phyloP scores from a whole-genome alignment of 768 basidiomycete species.

The Russula emetica region DNA sequence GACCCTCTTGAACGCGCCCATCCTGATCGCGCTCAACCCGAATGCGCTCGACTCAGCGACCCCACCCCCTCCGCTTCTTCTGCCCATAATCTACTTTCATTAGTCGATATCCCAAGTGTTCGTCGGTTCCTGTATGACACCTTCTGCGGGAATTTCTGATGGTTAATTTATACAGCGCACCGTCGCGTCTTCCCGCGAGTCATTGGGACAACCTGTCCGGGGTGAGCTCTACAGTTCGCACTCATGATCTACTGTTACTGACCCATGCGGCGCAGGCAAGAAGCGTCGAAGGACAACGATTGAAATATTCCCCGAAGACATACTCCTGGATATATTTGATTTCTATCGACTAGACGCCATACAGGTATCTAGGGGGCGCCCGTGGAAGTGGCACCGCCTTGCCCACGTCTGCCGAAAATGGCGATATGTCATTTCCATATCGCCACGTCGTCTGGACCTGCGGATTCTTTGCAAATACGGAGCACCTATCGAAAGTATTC shows the following conservation, averaged over 20 bases:
- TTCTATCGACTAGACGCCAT: not conserved
- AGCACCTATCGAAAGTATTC: not conserved
- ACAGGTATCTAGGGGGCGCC: not conserved
- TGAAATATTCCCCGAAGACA: not conserved
- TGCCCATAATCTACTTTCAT: not conserved
- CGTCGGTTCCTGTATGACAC: not conserved
- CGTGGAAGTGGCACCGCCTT: constrained; percentile 13
- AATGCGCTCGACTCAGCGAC: no score
- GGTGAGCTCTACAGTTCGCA: not conserved
- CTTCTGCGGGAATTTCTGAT: not conserved
- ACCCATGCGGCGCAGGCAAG: not conserved
- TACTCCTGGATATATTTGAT: not conserved
- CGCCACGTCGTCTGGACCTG: constrained; percentile 6
- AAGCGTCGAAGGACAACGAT: not conserved
- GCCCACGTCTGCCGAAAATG: constrained; percentile 10
- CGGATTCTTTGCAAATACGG: not conserved
- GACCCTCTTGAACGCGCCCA: no score
- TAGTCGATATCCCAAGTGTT: not conserved
- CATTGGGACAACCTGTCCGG: not conserved
- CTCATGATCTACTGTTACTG: not conserved
- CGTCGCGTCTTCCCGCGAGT: not conserved
- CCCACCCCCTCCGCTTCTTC: no score
- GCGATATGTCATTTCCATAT: not conserved
- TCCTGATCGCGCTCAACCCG: no score
- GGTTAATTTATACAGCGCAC: not conserved